Conservation (phyloP, 2,329 filamentous ascomycete genomes). For the Venturia aucupariae region DNA sequence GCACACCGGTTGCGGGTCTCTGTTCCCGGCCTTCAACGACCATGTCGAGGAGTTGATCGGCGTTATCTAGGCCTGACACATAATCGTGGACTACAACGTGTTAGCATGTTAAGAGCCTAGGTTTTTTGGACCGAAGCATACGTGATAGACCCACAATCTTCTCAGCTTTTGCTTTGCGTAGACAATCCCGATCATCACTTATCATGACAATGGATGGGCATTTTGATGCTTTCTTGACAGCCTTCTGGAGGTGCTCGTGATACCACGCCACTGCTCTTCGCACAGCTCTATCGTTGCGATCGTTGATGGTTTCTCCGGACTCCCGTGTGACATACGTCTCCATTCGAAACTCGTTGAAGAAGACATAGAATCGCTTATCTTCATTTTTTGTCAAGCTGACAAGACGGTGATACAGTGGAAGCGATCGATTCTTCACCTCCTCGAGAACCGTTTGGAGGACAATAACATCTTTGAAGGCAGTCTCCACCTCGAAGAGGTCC, state of each 20-base stretch:
- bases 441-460: conserved; percentile 93
- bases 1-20: conserved; percentile 53
- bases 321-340: conserved; percentile 78
- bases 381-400: conserved; percentile 88
- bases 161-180: conserved; percentile 71
- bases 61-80: conserved; percentile 73
- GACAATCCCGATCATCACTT: conserved; percentile 82
- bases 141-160: conserved; percentile 57
- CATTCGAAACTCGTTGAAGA: conserved; percentile 95
- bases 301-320: conserved; percentile 80
- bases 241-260: conserved; percentile 62
- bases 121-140: conserved; percentile 18
- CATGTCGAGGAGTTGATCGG: conserved; percentile 84
- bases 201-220: conserved; percentile 81
- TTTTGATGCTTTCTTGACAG: conserved; percentile 41
- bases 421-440: conserved; percentile 84
- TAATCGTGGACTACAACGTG: conserved; percentile 52
- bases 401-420: conserved; percentile 90
- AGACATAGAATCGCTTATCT: conserved; percentile 95
- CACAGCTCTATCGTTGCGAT: conserved; percentile 90
- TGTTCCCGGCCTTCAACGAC: conserved; percentile 70
- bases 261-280: conserved; percentile 86
- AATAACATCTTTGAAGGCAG: conserved; percentile 92
- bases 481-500: conserved; percentile 90
- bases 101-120: neutral